A percentile compares a stretch with the other conserved stretches of the same genome.
These are phyloP conservation scores for Echinochloa phyllopogon DNA, from an alignment of 176 grass and related monocot species.

Conservation along the genomic window DNA sequence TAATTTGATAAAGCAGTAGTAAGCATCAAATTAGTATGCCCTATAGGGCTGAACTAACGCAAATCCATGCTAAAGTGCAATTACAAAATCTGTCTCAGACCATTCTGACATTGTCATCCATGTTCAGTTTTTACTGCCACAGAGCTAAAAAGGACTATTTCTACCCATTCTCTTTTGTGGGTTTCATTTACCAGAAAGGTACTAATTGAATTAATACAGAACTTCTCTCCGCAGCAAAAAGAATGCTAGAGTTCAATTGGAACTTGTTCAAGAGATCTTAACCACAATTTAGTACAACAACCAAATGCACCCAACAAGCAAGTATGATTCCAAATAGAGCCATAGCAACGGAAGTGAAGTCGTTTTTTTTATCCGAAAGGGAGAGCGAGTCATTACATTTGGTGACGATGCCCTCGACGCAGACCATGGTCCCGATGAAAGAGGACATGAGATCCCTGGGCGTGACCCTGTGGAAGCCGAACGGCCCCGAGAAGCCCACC, in stretches of 20 bases:
- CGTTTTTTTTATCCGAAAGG: background rate
- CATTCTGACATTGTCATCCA: background rate
- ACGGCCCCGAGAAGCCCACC: constrained; percentile 88
- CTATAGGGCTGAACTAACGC: background rate
- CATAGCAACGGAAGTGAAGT: background rate
- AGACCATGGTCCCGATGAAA: constrained; percentile 98
- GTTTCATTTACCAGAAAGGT: background rate
- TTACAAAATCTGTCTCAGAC: background rate
- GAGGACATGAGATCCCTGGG: constrained; percentile 98
- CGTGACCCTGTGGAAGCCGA: constrained; percentile 94
- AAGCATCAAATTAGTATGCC: background rate
- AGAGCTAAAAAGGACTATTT: background rate
- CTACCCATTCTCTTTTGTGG: background rate
- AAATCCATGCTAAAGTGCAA: background rate
- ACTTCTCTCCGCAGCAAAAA: background rate
- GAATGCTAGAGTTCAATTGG: background rate
- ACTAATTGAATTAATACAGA: background rate
- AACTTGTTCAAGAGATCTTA: background rate
- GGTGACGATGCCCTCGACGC: constrained; percentile 95
- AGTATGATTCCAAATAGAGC: background rate
- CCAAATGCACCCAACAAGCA: background rate
- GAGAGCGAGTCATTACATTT: constrained; percentile 65
- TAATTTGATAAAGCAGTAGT: background rate
- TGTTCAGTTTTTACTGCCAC: background rate
- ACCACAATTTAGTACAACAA: background rate